Evolutionary conservation across 176 grass and related monocot species (phyloP), one percentile per base, ranked within the genome.

Genomic region (Aegilops longissima): DNA sequence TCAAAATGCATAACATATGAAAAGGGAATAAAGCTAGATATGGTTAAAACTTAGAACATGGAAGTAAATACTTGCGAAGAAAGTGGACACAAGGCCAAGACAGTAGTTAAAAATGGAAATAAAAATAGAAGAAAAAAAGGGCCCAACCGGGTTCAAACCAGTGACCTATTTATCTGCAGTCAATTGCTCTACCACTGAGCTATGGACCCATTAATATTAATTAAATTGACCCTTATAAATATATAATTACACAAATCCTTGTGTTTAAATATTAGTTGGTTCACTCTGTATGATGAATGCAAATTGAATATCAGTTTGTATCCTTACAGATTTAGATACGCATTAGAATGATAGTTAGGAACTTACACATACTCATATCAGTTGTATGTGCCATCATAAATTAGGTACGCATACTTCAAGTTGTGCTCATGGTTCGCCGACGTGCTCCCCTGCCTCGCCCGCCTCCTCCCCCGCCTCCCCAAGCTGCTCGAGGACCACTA

Each of bases 131-230:
- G 5, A 14, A 65, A 23, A 24, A n/a, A n/a, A 47, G 97, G 94
- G 97, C 94, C 94, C 94, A 96, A 94, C 90, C 92, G 83, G 97
- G 92, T 96, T 94, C 94, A 87, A 99, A 99, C 94, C 94, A 87
- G 92, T 94, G 97, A 96, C 94, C 92, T 92, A 87, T 93, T 96
- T 90, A 93, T 97, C 92, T 97, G 92, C 90, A 97, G 95, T 97
- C 92, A 94, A 91, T 87, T 97, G 92, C 88, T 97, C 88, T 97
- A 87, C 92, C 92, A 97, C 95, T 94, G 95, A 94, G 90, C 92
- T 91, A 94, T 97, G n/a, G n/a, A 92, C 94, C 87, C 94, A 18
- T 56, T 77, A 4, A 56, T 56, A 27, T 8, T 17, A 1, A 12
- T 20, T 0, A 9, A 1, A 12, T 56, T 77, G 25, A 16, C 73